phyloP scores from a whole-genome alignment of 768 basidiomycete species.

The Amanita rimosa region DNA sequence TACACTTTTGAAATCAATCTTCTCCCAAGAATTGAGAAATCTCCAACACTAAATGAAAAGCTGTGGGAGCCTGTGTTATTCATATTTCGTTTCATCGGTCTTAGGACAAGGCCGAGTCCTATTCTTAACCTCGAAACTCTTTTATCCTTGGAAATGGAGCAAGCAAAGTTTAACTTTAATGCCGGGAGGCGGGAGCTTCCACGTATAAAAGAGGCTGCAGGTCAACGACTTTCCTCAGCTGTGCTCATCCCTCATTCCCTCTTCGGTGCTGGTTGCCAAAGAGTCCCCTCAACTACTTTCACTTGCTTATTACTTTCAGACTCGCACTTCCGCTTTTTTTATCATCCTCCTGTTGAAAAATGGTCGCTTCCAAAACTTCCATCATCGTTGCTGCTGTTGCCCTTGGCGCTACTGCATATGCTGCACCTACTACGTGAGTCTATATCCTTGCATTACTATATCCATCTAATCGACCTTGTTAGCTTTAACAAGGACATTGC shows the following conservation, averaged over 20 bases:
- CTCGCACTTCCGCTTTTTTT: neutral
- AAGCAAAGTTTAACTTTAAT: too few relatives aligned
- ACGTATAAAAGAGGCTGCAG: neutral
- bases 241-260: neutral
- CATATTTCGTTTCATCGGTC: too few relatives aligned
- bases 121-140: too few relatives aligned
- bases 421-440: conserved; percentile 2
- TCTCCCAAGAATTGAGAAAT: conserved; percentile 66
- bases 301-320: neutral
- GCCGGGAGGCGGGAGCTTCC: too few relatives aligned
- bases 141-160: too few relatives aligned
- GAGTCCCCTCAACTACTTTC: neutral
- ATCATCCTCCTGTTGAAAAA: neutral
- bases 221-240: neutral
- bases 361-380: conserved; percentile 6
- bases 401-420: neutral
- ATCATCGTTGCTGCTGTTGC: conserved; percentile 2
- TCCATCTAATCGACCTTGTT: too few relatives aligned
- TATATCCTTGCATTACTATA: neutral
- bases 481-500: neutral
- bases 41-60: conserved; percentile 79
- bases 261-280: conserved; percentile 7
- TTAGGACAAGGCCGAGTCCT: too few relatives aligned
- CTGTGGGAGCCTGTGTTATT: conserved; percentile 37
- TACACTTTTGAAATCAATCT: neutral